A percentile compares a stretch with the other conserved stretches of the same genome.
Evolutionary conservation across 139 green algal genomes (phyloP).

Genomic region (Volvox africanus): DNA sequence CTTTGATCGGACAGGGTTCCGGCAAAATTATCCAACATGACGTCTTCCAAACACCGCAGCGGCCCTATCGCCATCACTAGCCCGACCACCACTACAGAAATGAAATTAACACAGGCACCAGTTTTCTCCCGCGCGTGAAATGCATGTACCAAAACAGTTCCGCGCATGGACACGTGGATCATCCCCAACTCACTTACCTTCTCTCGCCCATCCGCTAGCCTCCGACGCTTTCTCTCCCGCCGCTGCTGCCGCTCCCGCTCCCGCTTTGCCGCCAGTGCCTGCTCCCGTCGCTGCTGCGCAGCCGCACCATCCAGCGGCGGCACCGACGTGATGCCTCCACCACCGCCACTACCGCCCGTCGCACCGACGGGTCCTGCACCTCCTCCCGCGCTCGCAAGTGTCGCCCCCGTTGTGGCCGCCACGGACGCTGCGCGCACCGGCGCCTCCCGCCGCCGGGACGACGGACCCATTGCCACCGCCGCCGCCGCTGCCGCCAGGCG

Average conservation of each 20-base stretch:
- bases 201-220: not conserved
- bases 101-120: no score
- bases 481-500: not conserved
- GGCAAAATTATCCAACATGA: no score
- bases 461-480: not conserved
- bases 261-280: slow-evolving; percentile 8
- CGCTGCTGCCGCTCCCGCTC: slow-evolving; percentile 24
- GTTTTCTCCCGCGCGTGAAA: no score
- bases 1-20: no score
- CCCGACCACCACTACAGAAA: no score
- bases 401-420: not conserved
- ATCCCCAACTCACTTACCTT: slow-evolving; percentile 17
- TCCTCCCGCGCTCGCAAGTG: not conserved
- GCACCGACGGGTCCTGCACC: not conserved
- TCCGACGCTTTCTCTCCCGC: slow-evolving; percentile 7
- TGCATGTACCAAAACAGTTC: no score
- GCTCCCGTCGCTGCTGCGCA: not conserved
- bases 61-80: no score
- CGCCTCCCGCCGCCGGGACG: not conserved
- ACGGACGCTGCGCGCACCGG: not conserved
- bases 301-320: not conserved
- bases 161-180: no score
- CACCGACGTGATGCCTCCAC: not conserved
- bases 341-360: not conserved
- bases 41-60: no score